Base-by-base conservation (phyloP, 495 filamentous ascomycete species). In the Aspergillus panamensis region DNA sequence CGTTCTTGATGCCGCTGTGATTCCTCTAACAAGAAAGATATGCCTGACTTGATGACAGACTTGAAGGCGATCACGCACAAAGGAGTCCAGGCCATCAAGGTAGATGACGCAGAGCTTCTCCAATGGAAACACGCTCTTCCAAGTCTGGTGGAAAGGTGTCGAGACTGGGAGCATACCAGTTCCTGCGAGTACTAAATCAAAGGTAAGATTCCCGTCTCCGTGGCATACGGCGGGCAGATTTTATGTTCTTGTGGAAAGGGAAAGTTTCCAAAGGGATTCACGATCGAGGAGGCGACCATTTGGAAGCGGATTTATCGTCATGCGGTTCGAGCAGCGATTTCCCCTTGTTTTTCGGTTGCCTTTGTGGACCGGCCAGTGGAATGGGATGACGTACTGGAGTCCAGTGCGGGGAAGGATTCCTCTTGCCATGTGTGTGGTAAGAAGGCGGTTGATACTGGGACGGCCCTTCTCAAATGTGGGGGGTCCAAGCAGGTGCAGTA, bases 101-200 rank as follows among this genome's bases (percentile, higher is more conserved):
- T 79, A 12, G 61, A 70, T 25, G 67, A 77, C 21, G 71, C 63
- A 12, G 82, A 83, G 64, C 57, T 81, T 7, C 37, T 30, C 10
- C 69, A 80, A 12, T 85, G 80, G 83, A 82, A 80, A 62, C 57
- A 69, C 21, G 48, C 69, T 1, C 57, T 84, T 12, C 73, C 81
- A 1, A 75, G 76, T 3, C 65, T 77, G 31, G 76, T 71, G 8
- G 83, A 86, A 63, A 73, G 83, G 6, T 85, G 82, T 54, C 70
- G 83, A 16, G 74, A 69, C 8, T 85, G 79, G 78, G 56, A 63
- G 1, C 83, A 86, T 53, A 48, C 47, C n/a, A 19, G 58, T 1
- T 55, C 62, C 8, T 86, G 83, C 61, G 76, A 81, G 62, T 86
- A 85, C 57, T 52, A 55, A n/a, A 64, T 19, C 35, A 56, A 56